These are phyloP conservation scores for Taxillus chinensis DNA, from an alignment of 164 flowering plant genomes.

Conservation along the genomic window DNA sequence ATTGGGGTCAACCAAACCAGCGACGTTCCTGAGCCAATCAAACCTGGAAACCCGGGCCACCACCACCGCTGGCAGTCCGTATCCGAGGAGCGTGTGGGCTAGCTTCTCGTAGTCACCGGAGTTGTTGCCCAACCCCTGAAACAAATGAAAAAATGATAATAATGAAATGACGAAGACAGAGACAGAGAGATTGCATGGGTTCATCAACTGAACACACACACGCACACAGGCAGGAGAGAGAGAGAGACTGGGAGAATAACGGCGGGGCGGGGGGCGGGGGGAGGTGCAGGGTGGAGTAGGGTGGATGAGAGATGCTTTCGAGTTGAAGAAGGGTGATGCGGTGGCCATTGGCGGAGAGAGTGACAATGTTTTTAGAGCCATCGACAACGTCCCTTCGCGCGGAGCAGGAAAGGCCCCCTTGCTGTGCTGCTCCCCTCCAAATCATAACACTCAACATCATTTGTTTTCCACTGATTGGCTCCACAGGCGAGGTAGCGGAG, in stretches of 20 bases:
- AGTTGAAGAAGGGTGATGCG: constrained; percentile 6
- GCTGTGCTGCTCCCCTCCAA: too few relatives aligned
- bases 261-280: constrained; percentile 43
- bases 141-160: background rate
- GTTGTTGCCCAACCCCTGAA: constrained; percentile 85
- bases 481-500: too few relatives aligned
- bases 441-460: too few relatives aligned
- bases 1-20: constrained; percentile 73
- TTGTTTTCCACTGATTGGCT: too few relatives aligned
- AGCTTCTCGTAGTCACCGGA: constrained; percentile 57
- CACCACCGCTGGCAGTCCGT: constrained; percentile 52
- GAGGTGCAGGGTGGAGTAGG: background rate
- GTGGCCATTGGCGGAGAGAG: too few relatives aligned
- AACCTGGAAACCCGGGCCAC: constrained; percentile 61
- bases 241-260: constrained; percentile 59
- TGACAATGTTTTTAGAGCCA: too few relatives aligned
- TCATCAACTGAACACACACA: background rate
- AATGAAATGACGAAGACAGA: background rate
- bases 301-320: background rate
- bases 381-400: too few relatives aligned
- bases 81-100: constrained; percentile 30
- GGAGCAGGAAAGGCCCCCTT: too few relatives aligned
- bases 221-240: background rate
- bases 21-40: constrained; percentile 94
- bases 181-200: background rate